A percentile compares a stretch with the other conserved stretches of the same genome.
These are phyloP conservation scores for Xylaria sp. DNA, from an alignment of 2,329 filamentous ascomycete genomes.

Conservation along the genomic window DNA sequence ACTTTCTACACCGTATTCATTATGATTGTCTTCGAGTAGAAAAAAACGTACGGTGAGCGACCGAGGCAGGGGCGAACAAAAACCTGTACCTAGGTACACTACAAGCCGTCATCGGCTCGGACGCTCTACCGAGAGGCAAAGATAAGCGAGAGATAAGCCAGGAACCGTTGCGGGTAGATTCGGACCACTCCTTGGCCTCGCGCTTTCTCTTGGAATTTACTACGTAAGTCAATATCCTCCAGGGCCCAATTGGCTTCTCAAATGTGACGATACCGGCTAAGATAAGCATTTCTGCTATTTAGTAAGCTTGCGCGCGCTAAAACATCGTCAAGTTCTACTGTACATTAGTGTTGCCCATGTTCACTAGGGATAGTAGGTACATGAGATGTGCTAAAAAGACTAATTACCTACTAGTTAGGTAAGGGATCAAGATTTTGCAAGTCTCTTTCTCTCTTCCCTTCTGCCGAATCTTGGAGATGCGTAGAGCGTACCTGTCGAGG, in stretches of 20 bases:
- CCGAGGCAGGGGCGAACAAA: constrained; percentile 20
- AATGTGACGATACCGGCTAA: constrained; percentile 29
- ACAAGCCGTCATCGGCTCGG: constrained; percentile 33
- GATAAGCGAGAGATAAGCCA: constrained; percentile 30
- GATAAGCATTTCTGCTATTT: constrained; percentile 19
- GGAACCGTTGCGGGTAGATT: constrained; percentile 33
- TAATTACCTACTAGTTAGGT: constrained; percentile 1
- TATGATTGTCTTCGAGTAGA: constrained; percentile 14
- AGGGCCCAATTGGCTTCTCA: constrained; percentile 13
- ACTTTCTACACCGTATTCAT: constrained; percentile 1
- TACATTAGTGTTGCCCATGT: background rate
- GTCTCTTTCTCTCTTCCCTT: background rate
- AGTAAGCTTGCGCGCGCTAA: constrained; percentile 19
- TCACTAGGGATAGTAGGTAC: background rate
- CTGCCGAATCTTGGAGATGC: background rate
- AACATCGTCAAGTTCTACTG: background rate
- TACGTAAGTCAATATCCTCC: background rate
- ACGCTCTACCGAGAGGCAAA: constrained; percentile 24
- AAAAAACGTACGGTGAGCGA: constrained; percentile 25
- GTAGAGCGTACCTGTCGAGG: background rate
- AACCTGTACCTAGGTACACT: constrained; percentile 7
- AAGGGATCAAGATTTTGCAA: background rate
- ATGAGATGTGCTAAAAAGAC: background rate
- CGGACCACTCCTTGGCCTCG: constrained; percentile 11
- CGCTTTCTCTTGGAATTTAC: background rate